Evolutionary conservation across 2,329 filamentous ascomycete species (phyloP).

Genomic region (Fusarium praegraminearum): DNA sequence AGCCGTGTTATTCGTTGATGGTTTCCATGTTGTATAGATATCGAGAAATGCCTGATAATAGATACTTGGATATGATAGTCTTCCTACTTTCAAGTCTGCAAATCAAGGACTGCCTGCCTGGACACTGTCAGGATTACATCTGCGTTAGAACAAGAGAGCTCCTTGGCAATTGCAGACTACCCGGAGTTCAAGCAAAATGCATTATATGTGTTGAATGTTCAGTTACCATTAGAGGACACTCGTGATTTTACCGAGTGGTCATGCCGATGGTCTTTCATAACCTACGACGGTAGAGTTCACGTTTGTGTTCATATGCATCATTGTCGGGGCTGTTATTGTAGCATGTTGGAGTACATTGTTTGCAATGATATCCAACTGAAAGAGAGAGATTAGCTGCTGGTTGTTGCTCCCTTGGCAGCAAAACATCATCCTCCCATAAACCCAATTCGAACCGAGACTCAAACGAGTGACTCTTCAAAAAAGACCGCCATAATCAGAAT

Average conservation of each 20-base stretch:
- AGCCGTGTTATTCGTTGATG: slow-evolving; percentile 19
- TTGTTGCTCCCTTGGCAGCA: slow-evolving; percentile 6
- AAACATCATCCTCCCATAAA: not conserved
- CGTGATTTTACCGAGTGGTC: not conserved
- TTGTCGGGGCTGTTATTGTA: not conserved
- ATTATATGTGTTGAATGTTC: not conserved
- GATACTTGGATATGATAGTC: not conserved
- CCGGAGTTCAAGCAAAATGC: not conserved
- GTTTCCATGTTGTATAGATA: not conserved
- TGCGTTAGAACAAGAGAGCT: not conserved
- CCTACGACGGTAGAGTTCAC: not conserved
- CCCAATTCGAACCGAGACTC: slow-evolving; percentile 3
- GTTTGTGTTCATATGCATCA: not conserved
- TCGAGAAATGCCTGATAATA: not conserved
- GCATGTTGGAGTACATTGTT: not conserved
- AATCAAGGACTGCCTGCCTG: not conserved
- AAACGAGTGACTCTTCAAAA: slow-evolving; percentile 23
- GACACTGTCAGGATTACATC: not conserved
- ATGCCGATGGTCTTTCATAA: not conserved
- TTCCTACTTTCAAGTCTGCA: no score
- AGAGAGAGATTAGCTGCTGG: slow-evolving; percentile 11
- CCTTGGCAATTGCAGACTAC: not conserved
- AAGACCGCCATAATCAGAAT: slow-evolving; percentile 14
- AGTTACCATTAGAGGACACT: not conserved
- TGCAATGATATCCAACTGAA: not conserved